phyloP scores from a whole-genome alignment of 2,329 filamentous ascomycete species.

The Orbilia javanica region DNA sequence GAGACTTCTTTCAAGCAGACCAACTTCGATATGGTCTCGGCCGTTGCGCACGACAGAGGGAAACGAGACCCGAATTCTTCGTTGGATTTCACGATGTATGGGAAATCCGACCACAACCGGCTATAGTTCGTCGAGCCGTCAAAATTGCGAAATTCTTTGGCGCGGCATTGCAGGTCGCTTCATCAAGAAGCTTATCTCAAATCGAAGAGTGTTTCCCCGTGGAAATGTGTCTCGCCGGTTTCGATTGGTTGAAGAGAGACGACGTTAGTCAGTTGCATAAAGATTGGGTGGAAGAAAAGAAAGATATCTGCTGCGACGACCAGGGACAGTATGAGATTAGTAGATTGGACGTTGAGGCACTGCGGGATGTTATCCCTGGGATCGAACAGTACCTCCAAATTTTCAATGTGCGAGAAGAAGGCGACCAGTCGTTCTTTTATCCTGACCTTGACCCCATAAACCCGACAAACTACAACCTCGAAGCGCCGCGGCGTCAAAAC shows the following conservation, averaged over 20 bases:
- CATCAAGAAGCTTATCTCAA: conserved; percentile 41
- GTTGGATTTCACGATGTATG: conserved; percentile 65
- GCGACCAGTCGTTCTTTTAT: conserved; percentile 47
- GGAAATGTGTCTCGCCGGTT: conserved; percentile 62
- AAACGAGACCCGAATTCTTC: conserved; percentile 64
- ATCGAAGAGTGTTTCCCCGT: conserved; percentile 63
- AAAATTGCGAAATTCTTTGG: conserved; percentile 65
- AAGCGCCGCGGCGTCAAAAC: conserved; percentile 44
- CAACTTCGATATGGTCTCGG: conserved; percentile 64
- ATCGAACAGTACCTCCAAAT: conserved; percentile 45
- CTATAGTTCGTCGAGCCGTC: conserved; percentile 64
- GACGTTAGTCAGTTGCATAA: conserved; percentile 64
- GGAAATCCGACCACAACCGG: conserved; percentile 63
- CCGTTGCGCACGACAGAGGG: conserved; percentile 63
- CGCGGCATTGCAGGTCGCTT: conserved; percentile 62
- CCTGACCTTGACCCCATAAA: conserved; percentile 45
- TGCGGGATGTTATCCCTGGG: conserved; percentile 38
- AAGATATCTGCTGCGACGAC: conserved; percentile 58
- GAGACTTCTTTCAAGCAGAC: conserved; percentile 67
- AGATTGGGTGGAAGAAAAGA: conserved; percentile 62
- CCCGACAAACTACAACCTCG: conserved; percentile 48
- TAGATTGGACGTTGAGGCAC: conserved; percentile 37
- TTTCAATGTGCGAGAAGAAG: conserved; percentile 37
- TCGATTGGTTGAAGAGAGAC: conserved; percentile 64
- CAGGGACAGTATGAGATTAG: conserved; percentile 42